Percentiles rank a stretch among this genome's conserved stretches.
These are phyloP conservation scores for Neospora caninum DNA, from an alignment of 169 alveolate species.

Conservation along the genomic window DNA sequence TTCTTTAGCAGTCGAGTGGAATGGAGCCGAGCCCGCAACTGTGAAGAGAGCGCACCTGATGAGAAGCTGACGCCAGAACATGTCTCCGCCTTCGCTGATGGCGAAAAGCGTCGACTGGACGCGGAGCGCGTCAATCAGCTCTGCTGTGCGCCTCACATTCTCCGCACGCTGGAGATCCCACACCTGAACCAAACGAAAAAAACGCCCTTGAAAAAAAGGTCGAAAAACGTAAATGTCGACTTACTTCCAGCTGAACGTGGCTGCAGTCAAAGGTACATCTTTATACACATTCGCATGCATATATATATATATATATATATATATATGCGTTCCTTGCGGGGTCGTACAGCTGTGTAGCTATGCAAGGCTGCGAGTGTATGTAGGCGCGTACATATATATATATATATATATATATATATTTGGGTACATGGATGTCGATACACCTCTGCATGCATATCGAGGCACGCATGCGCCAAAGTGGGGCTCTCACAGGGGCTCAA, in stretches of 20 bases:
- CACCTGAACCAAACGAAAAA: neutral
- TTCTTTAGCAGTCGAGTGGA: too few relatives aligned
- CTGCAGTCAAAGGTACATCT: neutral
- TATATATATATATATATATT: too few relatives aligned
- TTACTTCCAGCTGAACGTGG: too few relatives aligned
- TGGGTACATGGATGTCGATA: too few relatives aligned
- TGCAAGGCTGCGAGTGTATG: neutral
- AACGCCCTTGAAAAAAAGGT: neutral
- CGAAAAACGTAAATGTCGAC: too few relatives aligned
- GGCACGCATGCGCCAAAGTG: too few relatives aligned
- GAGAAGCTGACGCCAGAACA: slow-evolving; percentile 76
- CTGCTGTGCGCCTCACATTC: slow-evolving; percentile 51
- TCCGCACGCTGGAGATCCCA: slow-evolving; percentile 59
- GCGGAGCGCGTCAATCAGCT: slow-evolving; percentile 45
- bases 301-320: neutral
- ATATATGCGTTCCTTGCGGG: too few relatives aligned
- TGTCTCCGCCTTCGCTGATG: slow-evolving; percentile 76
- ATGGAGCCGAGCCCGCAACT: too few relatives aligned
- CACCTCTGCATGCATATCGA: too few relatives aligned
- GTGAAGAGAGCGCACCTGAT: slow-evolving; percentile 59
- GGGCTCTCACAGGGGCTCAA: too few relatives aligned
- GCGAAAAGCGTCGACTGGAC: slow-evolving; percentile 78
- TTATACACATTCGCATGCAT: neutral
- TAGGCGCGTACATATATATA: neutral
- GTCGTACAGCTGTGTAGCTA: neutral